phyloP scores from a whole-genome alignment of 2,329 filamentous ascomycete genomes.

The Ophiostoma sp. region DNA sequence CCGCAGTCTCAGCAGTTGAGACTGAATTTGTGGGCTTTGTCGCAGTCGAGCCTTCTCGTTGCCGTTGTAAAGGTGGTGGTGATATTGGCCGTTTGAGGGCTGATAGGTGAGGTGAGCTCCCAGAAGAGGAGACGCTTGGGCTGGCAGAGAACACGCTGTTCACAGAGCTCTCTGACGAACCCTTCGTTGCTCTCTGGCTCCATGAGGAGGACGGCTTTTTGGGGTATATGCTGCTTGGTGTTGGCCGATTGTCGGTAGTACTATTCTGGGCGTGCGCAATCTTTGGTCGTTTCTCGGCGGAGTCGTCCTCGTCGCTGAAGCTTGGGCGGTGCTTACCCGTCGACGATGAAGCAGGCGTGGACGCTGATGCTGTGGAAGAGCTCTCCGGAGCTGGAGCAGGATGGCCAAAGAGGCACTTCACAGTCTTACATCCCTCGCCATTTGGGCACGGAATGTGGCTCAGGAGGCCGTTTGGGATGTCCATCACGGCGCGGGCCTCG shows the following conservation, averaged over 20 bases:
- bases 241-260: neutral
- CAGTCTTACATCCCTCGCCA: conserved; percentile 30
- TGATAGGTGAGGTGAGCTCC: too few relatives aligned
- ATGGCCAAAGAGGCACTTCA: conserved; percentile 33
- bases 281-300: neutral
- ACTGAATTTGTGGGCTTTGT: neutral
- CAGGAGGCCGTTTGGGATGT: conserved; percentile 26
- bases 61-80: neutral
- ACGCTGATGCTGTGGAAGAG: neutral
- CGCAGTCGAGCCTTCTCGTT: neutral
- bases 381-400: neutral
- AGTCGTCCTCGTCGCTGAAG: neutral
- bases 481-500: conserved; percentile 14
- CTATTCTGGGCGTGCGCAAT: neutral
- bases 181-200: neutral
- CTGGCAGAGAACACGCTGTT: neutral
- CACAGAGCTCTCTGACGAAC: neutral
- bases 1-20: neutral
- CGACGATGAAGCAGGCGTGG: neutral
- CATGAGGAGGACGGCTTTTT: neutral
- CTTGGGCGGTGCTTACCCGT: neutral
- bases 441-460: conserved; percentile 34
- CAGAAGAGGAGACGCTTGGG: neutral
- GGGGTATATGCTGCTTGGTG: neutral
- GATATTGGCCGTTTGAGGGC: neutral